phyloP scores from a whole-genome alignment of 2,329 filamentous ascomycete species.

The Atkinsonella hypoxylon region DNA sequence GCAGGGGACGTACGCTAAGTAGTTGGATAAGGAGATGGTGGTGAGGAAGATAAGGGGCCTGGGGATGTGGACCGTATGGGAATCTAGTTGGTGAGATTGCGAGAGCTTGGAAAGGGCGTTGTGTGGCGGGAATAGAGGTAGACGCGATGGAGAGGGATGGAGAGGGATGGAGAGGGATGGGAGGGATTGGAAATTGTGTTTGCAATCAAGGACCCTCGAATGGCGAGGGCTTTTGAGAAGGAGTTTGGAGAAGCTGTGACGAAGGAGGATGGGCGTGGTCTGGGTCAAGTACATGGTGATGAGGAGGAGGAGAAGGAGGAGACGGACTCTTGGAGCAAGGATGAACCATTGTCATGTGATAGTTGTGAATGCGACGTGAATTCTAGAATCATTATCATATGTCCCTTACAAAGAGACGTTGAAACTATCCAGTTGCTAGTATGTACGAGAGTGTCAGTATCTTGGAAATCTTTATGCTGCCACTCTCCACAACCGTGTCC shows the following conservation, averaged over 20 bases:
- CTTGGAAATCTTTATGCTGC: too few species aligned
- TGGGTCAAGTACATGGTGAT: neutral
- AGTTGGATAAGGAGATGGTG: conserved; percentile 38
- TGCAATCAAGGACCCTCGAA: conserved; percentile 4
- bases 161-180: conserved; percentile 3
- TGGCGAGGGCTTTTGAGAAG: conserved; percentile 5
- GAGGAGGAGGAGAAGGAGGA: too few species aligned
- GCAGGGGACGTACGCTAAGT: conserved; percentile 29
- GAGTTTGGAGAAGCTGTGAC: conserved; percentile 1
- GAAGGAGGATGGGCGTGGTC: neutral
- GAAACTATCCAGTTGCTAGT: too few species aligned
- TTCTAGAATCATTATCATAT: too few species aligned
- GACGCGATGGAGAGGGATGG: too few species aligned
- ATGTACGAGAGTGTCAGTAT: too few species aligned
- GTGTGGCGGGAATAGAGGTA: conserved; percentile 1
- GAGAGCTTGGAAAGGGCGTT: conserved; percentile 33
- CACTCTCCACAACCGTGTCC: too few species aligned
- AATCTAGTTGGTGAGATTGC: conserved; percentile 50
- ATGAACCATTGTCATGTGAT: neutral
- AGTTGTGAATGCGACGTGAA: neutral
- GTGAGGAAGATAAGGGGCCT: conserved; percentile 48
- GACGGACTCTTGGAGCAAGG: neutral
- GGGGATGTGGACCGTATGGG: conserved; percentile 53
- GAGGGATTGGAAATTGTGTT: conserved; percentile 5
- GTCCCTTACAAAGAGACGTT: too few species aligned